Conservation (phyloP, 2,329 filamentous ascomycete genomes). For the Botrytis deweyae region DNA sequence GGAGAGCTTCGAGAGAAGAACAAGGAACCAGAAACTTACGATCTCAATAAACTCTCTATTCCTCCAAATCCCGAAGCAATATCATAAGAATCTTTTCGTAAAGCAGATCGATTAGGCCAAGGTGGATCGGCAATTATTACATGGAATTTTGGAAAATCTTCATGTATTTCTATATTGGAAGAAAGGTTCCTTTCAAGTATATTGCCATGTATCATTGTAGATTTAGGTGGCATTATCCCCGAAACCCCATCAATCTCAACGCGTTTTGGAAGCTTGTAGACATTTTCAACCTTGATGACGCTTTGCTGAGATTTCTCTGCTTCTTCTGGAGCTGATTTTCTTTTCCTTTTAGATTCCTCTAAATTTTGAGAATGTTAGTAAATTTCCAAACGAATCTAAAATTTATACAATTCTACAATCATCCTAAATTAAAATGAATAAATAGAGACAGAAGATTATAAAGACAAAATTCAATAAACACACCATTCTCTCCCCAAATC, state of each 20-base stretch:
- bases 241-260: neutral
- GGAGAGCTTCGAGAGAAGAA: neutral
- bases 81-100: conserved; percentile 54
- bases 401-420: neutral
- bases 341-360: neutral
- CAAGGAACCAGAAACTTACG: neutral
- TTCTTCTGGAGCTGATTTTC: neutral
- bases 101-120: conserved; percentile 77
- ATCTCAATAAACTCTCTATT: neutral
- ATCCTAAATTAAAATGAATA: neutral
- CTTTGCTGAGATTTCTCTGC: neutral
- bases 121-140: conserved; percentile 74
- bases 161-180: neutral
- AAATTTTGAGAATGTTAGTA: neutral
- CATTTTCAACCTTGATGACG: neutral
- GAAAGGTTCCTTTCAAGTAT: neutral
- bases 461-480: neutral
- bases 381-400: no score
- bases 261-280: neutral
- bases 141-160: conserved; percentile 56
- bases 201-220: neutral
- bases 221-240: neutral
- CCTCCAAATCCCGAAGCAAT: neutral
- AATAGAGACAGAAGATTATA: neutral
- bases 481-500: neutral